Percentiles rank a stretch among this genome's conserved stretches.
Evolutionary conservation across 202 grass and related monocot species (phyloP).

Genomic region (Digitaria exilis): DNA sequence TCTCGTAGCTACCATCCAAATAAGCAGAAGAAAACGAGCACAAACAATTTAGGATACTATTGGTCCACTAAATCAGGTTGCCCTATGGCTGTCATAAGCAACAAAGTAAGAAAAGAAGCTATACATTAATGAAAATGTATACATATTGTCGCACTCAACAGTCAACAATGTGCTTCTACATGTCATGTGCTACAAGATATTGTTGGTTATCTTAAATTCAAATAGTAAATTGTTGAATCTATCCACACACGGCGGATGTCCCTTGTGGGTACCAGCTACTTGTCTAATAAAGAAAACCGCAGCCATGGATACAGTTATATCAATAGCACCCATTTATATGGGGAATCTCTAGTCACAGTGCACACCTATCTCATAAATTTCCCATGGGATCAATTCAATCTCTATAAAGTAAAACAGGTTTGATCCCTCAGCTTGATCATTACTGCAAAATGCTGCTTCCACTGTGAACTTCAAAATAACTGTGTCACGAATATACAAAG

Average conservation of each 20-base stretch:
- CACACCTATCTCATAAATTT: background rate
- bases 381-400: background rate
- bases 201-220: background rate
- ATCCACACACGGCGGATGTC: background rate
- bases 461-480: background rate
- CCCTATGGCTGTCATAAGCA: background rate
- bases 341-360: background rate
- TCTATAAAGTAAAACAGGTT: background rate
- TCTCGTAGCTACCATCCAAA: background rate
- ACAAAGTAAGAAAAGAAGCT: background rate
- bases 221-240: background rate
- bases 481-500: background rate
- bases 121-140: background rate
- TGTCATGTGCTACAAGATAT: background rate
- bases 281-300: background rate
- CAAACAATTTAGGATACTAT: background rate
- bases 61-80: background rate
- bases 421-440: background rate
- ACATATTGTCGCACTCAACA: background rate
- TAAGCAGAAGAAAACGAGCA: background rate
- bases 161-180: background rate
- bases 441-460: background rate
- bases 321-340: background rate
- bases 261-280: background rate
- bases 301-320: background rate